Evolutionary conservation across 805 yeast genomes (phyloP).

Genomic region (Yarrowia porcina): DNA sequence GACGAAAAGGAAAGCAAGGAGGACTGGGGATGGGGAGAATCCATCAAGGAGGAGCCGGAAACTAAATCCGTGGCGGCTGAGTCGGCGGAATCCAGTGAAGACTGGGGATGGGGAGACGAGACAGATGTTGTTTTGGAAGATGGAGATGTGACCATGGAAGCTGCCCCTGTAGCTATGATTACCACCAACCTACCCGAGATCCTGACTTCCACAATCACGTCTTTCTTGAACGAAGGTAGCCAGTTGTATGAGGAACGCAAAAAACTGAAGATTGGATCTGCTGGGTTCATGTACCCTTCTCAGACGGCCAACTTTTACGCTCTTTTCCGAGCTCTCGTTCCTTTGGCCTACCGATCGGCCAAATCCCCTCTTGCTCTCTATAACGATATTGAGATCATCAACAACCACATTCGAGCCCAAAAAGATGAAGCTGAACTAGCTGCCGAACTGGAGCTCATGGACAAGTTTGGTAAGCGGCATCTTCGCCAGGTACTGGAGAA

Average conservation of each 20-base stretch:
- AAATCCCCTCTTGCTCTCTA: constrained; percentile 14
- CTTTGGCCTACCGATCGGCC: constrained; percentile 27
- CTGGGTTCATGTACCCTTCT: constrained; percentile 19
- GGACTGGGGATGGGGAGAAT: constrained; percentile 18
- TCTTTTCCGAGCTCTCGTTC: constrained; percentile 32
- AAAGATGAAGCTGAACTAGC: constrained; percentile 30
- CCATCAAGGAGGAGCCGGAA: constrained; percentile 18
- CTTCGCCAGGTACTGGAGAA: constrained; percentile 21
- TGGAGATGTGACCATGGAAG: background rate
- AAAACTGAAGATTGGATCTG: background rate
- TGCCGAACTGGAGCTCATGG: constrained; percentile 16
- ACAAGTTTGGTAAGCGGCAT: constrained; percentile 26
- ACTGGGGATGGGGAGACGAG: constrained; percentile 35
- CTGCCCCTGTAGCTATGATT: background rate
- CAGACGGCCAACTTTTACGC: constrained; percentile 29
- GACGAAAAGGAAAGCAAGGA: constrained; percentile 16
- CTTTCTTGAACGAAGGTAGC: constrained; percentile 24
- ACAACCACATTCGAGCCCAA: background rate
- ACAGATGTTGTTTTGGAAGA: background rate
- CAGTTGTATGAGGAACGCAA: constrained; percentile 12
- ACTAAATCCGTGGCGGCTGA: constrained; percentile 10
- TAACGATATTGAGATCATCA: constrained; percentile 23
- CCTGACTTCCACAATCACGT: constrained; percentile 15
- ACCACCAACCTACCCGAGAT: constrained; percentile 18
- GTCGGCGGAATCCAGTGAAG: constrained; percentile 25